Evolutionary conservation across 306 rosid species (phyloP).

Genomic region (Morella rubra): DNA sequence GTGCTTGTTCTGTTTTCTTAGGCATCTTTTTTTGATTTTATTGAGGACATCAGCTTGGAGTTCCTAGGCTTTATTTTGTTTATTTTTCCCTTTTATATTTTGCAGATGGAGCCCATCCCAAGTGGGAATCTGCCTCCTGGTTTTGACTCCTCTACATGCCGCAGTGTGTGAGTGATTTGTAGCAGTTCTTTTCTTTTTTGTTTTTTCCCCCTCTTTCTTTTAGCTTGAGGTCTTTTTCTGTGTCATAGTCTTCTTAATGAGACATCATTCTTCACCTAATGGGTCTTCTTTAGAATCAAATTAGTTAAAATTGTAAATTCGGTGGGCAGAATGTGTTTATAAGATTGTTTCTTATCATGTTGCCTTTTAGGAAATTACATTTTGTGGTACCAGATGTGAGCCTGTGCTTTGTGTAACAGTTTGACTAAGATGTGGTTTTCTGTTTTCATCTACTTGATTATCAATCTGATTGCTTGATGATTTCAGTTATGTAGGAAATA

Average conservation of each 20-base stretch:
- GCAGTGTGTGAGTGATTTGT: conserved; percentile 53
- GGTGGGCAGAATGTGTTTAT: conserved; percentile 7
- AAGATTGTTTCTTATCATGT: conserved; percentile 5
- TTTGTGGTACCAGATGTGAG: conserved; percentile 17
- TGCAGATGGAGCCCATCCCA: conserved; percentile 66
- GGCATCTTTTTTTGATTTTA: not conserved
- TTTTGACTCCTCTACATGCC: conserved; percentile 55
- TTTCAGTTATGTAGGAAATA: conserved; percentile 67
- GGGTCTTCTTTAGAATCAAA: not conserved
- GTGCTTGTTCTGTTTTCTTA: not conserved
- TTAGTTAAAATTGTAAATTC: not conserved
- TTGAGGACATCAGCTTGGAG: conserved; percentile 16
- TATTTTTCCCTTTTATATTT: conserved; percentile 23
- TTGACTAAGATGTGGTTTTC: conserved; percentile 3
- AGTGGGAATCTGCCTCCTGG: conserved; percentile 69
- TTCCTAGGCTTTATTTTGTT: conserved; percentile 15
- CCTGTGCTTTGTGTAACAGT: conserved; percentile 8
- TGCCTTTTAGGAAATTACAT: conserved; percentile 14
- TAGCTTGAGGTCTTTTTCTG: not conserved
- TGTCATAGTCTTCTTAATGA: not conserved
- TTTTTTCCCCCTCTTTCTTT: not conserved
- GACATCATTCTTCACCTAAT: not conserved
- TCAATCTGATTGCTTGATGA: conserved; percentile 23
- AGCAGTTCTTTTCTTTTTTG: conserved; percentile 3
- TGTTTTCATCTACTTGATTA: conserved; percentile 19